Evolutionary conservation across 1,284 basidiomycete genomes (phyloP).

Genomic region (Hemileia vastatrix): DNA sequence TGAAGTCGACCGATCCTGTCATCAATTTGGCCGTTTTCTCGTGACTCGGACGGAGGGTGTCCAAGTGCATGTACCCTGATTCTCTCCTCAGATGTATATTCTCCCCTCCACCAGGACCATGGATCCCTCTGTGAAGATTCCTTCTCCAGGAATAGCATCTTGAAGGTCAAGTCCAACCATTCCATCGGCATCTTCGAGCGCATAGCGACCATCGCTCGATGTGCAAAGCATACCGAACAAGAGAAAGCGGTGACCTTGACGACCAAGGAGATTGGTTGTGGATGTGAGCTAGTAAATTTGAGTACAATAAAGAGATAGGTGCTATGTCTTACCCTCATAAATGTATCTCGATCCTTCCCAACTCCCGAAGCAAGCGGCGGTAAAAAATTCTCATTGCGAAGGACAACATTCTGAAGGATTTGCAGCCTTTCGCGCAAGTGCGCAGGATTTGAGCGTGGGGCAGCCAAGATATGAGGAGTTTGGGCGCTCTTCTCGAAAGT

Average conservation of each 20-base stretch:
- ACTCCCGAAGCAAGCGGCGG: conserved; percentile 80
- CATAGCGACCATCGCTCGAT: conserved; percentile 77
- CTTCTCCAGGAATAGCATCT: conserved; percentile 84
- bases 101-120: conserved; percentile 90
- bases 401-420: conserved; percentile 54
- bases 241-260: conserved; percentile 79
- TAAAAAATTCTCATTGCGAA: conserved; percentile 89
- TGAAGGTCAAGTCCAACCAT: conserved; percentile 77
- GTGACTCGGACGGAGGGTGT: conserved; percentile 85
- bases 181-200: conserved; percentile 88
- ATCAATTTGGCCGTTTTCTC: conserved; percentile 62
- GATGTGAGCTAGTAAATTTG: conserved; percentile 75
- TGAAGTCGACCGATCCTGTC: conserved; percentile 63
- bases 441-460: conserved; percentile 26
- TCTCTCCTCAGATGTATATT: conserved; percentile 83
- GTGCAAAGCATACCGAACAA: conserved; percentile 86
- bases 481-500: conserved; percentile 1
- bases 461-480: too few species aligned
- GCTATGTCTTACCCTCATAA: conserved; percentile 66
- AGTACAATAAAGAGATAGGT: background rate
- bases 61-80: conserved; percentile 86
- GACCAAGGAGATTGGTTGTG: conserved; percentile 87
- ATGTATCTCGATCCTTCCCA: conserved; percentile 67
- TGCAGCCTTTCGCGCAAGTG: conserved; percentile 34
- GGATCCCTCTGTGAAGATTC: conserved; percentile 90